Conservation (phyloP, 2,329 filamentous ascomycete species). For the Aspergillus viridinutans region DNA sequence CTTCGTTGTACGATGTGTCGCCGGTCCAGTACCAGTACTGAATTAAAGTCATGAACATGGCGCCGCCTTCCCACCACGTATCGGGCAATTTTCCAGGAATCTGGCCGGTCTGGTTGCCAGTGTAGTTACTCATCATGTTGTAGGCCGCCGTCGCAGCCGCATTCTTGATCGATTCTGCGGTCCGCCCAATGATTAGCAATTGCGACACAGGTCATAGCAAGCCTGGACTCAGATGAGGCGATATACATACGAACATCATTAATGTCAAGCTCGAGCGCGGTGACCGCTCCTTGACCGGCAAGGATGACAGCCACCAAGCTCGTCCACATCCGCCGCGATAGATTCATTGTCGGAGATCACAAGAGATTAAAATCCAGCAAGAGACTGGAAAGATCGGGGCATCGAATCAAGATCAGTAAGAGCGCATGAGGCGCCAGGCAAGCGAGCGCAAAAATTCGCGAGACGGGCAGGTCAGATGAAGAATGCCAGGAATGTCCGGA, state of each 20-base stretch:
- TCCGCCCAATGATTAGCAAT: slow-evolving; percentile 1
- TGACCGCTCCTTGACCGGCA: slow-evolving; percentile 7
- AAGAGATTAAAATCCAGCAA: neutral
- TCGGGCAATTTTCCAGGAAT: slow-evolving; percentile 39
- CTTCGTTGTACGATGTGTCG: slow-evolving; percentile 65
- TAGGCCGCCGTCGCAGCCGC: slow-evolving; percentile 34
- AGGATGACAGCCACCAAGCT: slow-evolving; percentile 6
- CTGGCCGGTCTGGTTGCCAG: slow-evolving; percentile 33
- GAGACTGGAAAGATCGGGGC: neutral
- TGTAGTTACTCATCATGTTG: slow-evolving; percentile 39
- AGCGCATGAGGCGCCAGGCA: neutral
- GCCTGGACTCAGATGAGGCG: neutral
- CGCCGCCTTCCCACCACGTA: slow-evolving; percentile 65
- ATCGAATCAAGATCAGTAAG: neutral
- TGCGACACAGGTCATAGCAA: neutral
- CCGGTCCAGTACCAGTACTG: slow-evolving; percentile 85
- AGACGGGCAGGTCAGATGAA: neutral
- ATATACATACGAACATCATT: slow-evolving; percentile 16
- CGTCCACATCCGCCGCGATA: slow-evolving; percentile 5
- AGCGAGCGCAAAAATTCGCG: neutral
- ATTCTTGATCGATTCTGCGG: slow-evolving; percentile 29
- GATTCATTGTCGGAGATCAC: neutral
- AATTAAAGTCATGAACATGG: slow-evolving; percentile 65
- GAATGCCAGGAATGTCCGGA: neutral
- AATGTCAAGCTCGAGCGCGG: slow-evolving; percentile 16